Evolutionary conservation across 768 basidiomycete genomes (phyloP).

Genomic region (Myochromella boudieri): DNA sequence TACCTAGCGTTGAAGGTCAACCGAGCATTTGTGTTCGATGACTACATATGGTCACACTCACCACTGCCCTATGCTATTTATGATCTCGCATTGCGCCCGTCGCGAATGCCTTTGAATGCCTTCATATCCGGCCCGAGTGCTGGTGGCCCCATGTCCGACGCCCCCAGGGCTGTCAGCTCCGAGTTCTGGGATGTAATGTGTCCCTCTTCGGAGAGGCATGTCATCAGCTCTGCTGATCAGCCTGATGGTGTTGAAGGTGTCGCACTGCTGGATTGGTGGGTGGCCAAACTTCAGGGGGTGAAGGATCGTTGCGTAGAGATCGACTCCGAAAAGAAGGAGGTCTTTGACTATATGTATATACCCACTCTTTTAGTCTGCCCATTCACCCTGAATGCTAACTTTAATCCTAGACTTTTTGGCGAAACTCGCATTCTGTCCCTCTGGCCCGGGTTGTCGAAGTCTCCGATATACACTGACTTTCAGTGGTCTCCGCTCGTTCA

Average conservation of each 20-base stretch:
- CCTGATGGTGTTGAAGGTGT: slow-evolving; percentile 38
- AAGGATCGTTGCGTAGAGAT: slow-evolving; percentile 43
- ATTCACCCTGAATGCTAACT: neutral
- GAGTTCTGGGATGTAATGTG: slow-evolving; percentile 50
- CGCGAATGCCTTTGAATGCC: slow-evolving; percentile 54
- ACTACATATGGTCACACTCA: slow-evolving; percentile 56
- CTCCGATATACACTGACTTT: slow-evolving; percentile 13
- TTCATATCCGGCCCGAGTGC: slow-evolving; percentile 55
- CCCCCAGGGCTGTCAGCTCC: slow-evolving; percentile 39
- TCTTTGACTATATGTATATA: slow-evolving; percentile 31
- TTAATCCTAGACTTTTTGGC: slow-evolving; percentile 13
- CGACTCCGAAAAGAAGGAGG: slow-evolving; percentile 33
- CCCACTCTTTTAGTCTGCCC: neutral
- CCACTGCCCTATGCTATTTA: slow-evolving; percentile 54
- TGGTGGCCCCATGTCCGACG: slow-evolving; percentile 40
- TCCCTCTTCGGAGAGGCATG: slow-evolving; percentile 28
- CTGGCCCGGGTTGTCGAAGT: slow-evolving; percentile 17
- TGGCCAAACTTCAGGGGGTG: slow-evolving; percentile 28
- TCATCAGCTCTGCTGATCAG: slow-evolving; percentile 31
- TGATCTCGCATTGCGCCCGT: slow-evolving; percentile 47
- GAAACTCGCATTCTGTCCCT: slow-evolving; percentile 11
- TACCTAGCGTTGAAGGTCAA: slow-evolving; percentile 51
- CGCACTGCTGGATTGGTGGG: slow-evolving; percentile 51
- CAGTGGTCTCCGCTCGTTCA: slow-evolving; percentile 18
- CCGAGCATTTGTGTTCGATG: slow-evolving; percentile 59